Evolutionary conservation across 2,329 filamentous ascomycete genomes (phyloP).

Genomic region (Colletotrichum sp.): DNA sequence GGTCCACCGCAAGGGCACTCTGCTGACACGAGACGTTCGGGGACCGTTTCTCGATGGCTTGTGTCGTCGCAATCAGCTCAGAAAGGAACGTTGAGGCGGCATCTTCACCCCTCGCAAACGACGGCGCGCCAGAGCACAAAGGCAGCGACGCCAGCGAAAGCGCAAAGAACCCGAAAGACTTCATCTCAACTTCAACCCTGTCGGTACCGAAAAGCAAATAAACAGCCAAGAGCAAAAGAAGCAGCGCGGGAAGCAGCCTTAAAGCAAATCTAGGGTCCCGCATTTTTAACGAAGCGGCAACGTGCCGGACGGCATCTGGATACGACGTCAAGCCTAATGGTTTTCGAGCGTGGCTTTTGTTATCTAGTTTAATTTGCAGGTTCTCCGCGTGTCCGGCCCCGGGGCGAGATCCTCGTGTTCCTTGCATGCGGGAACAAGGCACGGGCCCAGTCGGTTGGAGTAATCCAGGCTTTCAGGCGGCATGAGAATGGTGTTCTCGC

Average conservation of each 20-base stretch:
- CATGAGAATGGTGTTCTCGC: neutral
- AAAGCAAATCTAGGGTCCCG: neutral
- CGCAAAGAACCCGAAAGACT: neutral
- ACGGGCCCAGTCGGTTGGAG: neutral
- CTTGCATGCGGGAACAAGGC: neutral
- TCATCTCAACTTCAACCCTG: neutral
- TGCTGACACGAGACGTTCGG: neutral
- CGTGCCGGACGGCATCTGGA: neutral
- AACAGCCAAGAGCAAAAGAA: neutral
- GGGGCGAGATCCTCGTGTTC: neutral
- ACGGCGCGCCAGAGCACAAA: neutral
- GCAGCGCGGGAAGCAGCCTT: neutral
- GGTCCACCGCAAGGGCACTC: slow-evolving; percentile 34
- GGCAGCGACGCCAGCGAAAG: neutral
- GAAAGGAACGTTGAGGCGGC: neutral
- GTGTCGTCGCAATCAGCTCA: neutral
- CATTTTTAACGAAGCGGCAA: neutral
- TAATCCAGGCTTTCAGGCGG: neutral
- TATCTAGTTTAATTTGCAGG: neutral
- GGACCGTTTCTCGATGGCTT: neutral
- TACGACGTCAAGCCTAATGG: neutral
- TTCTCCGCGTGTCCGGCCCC: neutral
- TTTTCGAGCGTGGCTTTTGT: neutral
- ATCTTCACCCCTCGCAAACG: neutral
- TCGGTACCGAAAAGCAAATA: neutral